A percentile compares a stretch with the other conserved stretches of the same genome.
phyloP scores from a whole-genome alignment of 2,329 filamentous ascomycete species.

The Blastomyces parvus region DNA sequence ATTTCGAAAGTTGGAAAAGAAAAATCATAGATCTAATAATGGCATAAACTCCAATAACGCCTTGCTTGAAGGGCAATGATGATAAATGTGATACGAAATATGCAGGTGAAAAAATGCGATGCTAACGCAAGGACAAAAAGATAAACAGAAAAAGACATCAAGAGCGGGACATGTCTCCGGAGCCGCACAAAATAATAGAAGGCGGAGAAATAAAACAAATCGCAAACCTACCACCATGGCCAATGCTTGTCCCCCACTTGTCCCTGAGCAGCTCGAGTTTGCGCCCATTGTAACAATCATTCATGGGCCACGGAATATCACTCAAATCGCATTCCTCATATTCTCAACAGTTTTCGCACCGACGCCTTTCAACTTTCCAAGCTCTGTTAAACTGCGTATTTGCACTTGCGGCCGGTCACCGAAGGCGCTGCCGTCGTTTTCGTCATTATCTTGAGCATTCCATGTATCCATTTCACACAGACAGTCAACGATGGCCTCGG shows the following conservation, averaged over 20 bases:
- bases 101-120: background rate
- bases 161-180: background rate
- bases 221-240: constrained; percentile 13
- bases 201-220: constrained; percentile 16
- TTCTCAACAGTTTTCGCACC: constrained; percentile 39
- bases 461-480: constrained; percentile 34
- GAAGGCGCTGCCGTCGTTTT: constrained; percentile 12
- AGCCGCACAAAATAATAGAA: background rate
- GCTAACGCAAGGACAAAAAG: background rate
- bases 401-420: constrained; percentile 17
- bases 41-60: constrained; percentile 4
- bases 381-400: constrained; percentile 31
- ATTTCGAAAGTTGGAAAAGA: background rate
- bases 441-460: constrained; percentile 13
- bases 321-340: constrained; percentile 32
- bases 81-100: background rate
- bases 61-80: constrained; percentile 3
- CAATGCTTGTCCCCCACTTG: background rate
- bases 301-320: background rate
- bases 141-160: background rate
- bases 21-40: background rate
- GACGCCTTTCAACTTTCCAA: constrained; percentile 37
- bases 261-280: constrained; percentile 19
- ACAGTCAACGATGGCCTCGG: constrained; percentile 40
- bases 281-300: background rate